Base-by-base conservation (phyloP, 2,329 filamentous ascomycete genomes). In the Rhynchosporium graminicola region DNA sequence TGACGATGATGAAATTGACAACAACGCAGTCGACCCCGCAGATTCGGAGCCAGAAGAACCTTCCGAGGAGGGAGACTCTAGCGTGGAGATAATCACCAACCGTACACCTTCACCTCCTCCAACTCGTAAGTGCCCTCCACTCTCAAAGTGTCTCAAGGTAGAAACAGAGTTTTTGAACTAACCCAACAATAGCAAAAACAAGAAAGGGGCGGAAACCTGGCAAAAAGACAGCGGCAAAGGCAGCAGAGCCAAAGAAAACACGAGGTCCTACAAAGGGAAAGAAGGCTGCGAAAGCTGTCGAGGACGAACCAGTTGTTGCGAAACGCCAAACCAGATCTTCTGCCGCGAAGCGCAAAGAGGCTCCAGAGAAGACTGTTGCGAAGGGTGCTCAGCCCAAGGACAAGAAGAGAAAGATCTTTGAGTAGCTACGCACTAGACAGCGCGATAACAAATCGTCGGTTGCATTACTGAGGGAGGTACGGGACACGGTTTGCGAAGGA, bases 81-180 rank as follows among this genome's bases (percentile, higher is more conserved):
- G 51, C 51, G 33, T 20, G 4, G 51, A 54, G n/a, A 40, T 42
- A 33, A 54, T 54, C 10, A 54, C 20, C 51, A 20, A 54, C n/a
- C 33, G n/a, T 40, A 2, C 33, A 38, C 33, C 33, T 40, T 20
- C 26, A 2, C n/a, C 9, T 12, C 15, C 33, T 36, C 33, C 33
- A 36, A 10, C 33, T 5, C 33, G 33, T 36, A 36, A 36, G 33
- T 36, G 9, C 33, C 9, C 33, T 36, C 33, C 1, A 20, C 20
- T 20, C 20, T 20, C 20, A 20, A 1, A 20, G 20, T 20, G 20
- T 20, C 20, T 20, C 20, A 20, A 20, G 20, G 20, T 20, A 20
- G 20, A 20, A 20, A 20, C 20, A 20, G 20, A 33, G 47, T 50
- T n/a, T 50, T 15, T 29, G 13, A 52, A 50, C 48, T 20, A 10